A percentile compares a stretch with the other conserved stretches of the same genome.
phyloP scores from a whole-genome alignment of 2,329 filamentous ascomycete genomes.

The Xylaria sp. region DNA sequence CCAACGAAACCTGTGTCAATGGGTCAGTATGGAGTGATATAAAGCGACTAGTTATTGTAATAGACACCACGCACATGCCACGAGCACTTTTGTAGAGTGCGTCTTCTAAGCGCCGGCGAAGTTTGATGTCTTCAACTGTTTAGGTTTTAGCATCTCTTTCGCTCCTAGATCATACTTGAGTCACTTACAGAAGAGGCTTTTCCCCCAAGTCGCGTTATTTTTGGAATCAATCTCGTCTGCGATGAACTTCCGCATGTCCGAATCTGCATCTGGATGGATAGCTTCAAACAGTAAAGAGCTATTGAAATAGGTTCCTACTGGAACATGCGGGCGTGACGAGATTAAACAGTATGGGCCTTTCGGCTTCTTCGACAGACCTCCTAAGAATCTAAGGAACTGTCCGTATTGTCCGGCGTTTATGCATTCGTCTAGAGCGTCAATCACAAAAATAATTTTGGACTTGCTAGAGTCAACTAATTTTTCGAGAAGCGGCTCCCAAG shows the following conservation, averaged over 20 bases:
- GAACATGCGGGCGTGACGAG: conserved; percentile 7
- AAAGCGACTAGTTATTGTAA: not conserved
- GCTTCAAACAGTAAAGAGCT: not conserved
- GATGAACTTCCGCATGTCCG: conserved; percentile 10
- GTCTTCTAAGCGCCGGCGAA: not conserved
- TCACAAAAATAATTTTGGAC: not conserved
- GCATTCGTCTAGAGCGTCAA: conserved; percentile 19
- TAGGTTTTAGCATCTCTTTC: not conserved
- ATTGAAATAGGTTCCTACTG: not conserved
- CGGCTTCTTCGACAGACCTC: not conserved
- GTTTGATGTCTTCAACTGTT: not conserved
- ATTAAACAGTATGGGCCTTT: conserved; percentile 6
- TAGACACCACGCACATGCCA: conserved; percentile 1
- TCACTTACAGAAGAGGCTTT: conserved; percentile 14
- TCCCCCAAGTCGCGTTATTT: not conserved
- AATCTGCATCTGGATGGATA: not conserved
- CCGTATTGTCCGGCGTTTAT: not conserved
- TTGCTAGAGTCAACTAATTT: not conserved
- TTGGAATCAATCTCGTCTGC: not conserved
- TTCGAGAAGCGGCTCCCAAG: conserved; percentile 12
- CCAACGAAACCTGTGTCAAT: conserved; percentile 10
- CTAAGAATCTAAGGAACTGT: not conserved
- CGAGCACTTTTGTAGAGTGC: conserved; percentile 1
- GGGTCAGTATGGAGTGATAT: not conserved
- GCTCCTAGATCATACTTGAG: not conserved